These are phyloP conservation scores for Lolium perenne DNA, from an alignment of 176 grass and related monocot genomes.

Conservation along the genomic window DNA sequence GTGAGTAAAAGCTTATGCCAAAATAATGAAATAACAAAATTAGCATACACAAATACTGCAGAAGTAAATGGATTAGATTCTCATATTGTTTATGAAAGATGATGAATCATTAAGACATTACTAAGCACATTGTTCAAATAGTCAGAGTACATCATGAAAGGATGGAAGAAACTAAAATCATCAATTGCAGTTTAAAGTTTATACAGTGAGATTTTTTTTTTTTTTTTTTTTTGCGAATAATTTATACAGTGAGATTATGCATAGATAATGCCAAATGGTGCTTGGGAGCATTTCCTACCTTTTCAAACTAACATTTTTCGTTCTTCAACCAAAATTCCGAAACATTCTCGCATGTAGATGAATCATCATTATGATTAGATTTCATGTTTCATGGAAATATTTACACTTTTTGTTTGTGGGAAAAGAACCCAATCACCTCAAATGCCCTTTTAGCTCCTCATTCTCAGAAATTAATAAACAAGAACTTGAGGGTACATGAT, in stretches of 20 bases:
- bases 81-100: not conserved
- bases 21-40: not conserved
- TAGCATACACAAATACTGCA: not conserved
- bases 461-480: not conserved
- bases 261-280: slow-evolving; percentile 1
- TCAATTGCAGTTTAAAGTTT: not conserved
- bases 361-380: not conserved
- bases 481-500: not conserved
- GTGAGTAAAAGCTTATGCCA: not conserved
- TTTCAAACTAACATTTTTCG: not conserved
- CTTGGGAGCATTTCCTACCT: not conserved
- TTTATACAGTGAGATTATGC: not conserved
- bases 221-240: too few relatives aligned
- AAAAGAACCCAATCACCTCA: not conserved
- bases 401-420: too few relatives aligned
- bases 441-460: not conserved
- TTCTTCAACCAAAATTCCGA: slow-evolving; percentile 5
- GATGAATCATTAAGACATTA: not conserved
- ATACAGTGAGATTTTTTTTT: not conserved
- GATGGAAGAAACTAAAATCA: not conserved
- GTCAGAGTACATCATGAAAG: not conserved
- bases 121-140: slow-evolving; percentile 13
- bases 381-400: not conserved
- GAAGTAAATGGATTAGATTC: not conserved
- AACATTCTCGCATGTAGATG: not conserved